Evolutionary conservation across 1,284 basidiomycete genomes (phyloP), one percentile per base, ranked within the genome.

Genomic region (Caloboletus inedulis): DNA sequence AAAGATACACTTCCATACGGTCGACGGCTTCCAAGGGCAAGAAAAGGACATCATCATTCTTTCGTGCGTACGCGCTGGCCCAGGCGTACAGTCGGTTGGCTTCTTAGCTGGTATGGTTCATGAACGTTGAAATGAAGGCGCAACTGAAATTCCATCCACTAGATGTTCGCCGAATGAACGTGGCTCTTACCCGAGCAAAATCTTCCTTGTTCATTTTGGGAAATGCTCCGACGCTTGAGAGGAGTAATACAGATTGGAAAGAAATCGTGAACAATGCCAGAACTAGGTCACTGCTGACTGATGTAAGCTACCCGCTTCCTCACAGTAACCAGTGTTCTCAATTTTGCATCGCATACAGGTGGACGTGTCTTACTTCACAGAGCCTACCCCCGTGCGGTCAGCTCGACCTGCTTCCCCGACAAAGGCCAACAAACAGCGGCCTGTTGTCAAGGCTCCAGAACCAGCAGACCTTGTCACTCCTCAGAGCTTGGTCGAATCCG

Each of bases 1-100:
- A 23, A 82, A 80, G 30, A 84, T 99, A 40, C 91, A 97, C 62
- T 98, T 99, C 75, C 93, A 97, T 68, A 99, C 97, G 0, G 97
- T 99, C 36, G 94, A 98, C 72, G 95, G 94, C 9, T 98, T 98
- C 65, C 95, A 98, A 71, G 95, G 95, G 46, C 95, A 98, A 74
- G 95, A 98, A 69, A 98, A 98, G 69, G 92, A 95, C 61, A 84
- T 98, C 48, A 95, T 98, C 68, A 97, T 98, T 55, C 77, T 98
- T 18, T 97, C 94, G 3, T 95, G 92, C 68, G 95, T 98, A 19
- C 84, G 95, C 62, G 89, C 91, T 13, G 91, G 93, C 3, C 84
- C 89, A n/a, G 86, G 88, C 19, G 72, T 93, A 19, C 79, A 81
- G 54, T 81, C 74, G 2, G 85, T 99, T 55, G 97, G 96, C 59